Evolutionary conservation across 2,329 filamentous ascomycete species (phyloP).

Genomic region (Xylariaceae sp.): DNA sequence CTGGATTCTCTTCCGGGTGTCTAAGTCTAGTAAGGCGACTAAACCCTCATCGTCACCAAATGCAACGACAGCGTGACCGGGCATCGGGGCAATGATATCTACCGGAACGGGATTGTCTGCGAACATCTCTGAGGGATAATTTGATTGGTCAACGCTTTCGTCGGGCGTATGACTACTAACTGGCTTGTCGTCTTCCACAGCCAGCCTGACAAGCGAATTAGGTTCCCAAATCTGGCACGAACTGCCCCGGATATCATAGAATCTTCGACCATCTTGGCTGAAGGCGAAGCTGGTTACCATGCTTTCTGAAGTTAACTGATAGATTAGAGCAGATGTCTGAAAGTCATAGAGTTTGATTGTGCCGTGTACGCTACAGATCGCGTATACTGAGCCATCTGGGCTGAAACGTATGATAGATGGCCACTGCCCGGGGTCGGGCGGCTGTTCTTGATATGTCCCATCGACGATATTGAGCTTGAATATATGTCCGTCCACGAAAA

Average conservation of each 20-base stretch:
- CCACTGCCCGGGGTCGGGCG: conserved; percentile 24
- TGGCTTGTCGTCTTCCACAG: neutral
- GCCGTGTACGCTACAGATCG: conserved; percentile 24
- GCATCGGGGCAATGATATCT: neutral
- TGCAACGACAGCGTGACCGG: neutral
- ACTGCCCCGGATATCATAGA: conserved; percentile 29
- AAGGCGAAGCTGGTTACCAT: conserved; percentile 27
- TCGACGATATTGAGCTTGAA: conserved; percentile 36
- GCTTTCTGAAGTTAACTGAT: conserved; percentile 27
- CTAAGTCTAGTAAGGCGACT: neutral
- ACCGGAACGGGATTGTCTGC: neutral
- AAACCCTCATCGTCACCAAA: neutral
- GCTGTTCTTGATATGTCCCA: no score
- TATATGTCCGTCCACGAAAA: conserved; percentile 30
- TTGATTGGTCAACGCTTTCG: neutral
- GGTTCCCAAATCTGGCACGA: conserved; percentile 36
- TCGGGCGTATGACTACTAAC: neutral
- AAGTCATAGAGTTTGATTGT: conserved; percentile 30
- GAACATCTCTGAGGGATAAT: neutral
- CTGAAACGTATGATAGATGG: conserved; percentile 16
- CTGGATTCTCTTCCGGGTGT: neutral
- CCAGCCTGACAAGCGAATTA: conserved; percentile 17
- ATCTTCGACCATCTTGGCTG: conserved; percentile 28
- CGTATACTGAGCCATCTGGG: conserved; percentile 29
- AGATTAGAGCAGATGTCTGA: conserved; percentile 25